Evolutionary conservation across 345 rosid species (phyloP), one percentile per base, ranked within the genome.

Genomic region (Lepidium didymum): DNA sequence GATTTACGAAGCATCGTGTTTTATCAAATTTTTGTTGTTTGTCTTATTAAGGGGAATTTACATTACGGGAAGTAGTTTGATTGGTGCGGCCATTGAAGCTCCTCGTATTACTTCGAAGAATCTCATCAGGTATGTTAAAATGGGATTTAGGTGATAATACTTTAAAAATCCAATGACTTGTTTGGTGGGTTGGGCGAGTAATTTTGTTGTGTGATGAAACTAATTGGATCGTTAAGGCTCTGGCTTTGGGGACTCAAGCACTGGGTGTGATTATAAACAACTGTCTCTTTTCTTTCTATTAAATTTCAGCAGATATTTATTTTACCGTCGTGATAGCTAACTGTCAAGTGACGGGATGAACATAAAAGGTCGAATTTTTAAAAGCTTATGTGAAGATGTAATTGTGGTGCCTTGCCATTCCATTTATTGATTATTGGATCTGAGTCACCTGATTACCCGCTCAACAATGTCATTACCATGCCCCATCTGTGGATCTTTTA

Each of bases 41-140:
- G 41, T 45, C 16, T 56, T 25, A 40, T 11, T 44, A 2, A 72
- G 97, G 96, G 99, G 97, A 69, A 91, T 91, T 86, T 91, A 91
- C 68, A 91, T 91, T 10, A 94, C 96, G 2, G 96, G 99, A 33
- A 91, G 99, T 79, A 94, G 97, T 81, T 87, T 94, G 85, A 94
- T 91, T 52, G 99, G 97, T 62, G 99, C 99, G 27, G 97, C 99
- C 7, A 87, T 91, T 21, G 91, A 91, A 80, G 99, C 96, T 73
- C 99, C 99, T 12, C 96, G 97, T 37, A 93, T 93, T 38, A 93
- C 97, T 63, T 93, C 98, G 16, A 93, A 93, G 81, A 93, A 90
- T 83, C 96, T 94, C 61, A 73, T 74, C 68, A 74, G 77, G 77
- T 73, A 8, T 27, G 35, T 66, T 41, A 0, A 15, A 54, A 6